phyloP scores from a whole-genome alignment of 2,329 filamentous ascomycete species.

The Cucurbitaria berberidis region DNA sequence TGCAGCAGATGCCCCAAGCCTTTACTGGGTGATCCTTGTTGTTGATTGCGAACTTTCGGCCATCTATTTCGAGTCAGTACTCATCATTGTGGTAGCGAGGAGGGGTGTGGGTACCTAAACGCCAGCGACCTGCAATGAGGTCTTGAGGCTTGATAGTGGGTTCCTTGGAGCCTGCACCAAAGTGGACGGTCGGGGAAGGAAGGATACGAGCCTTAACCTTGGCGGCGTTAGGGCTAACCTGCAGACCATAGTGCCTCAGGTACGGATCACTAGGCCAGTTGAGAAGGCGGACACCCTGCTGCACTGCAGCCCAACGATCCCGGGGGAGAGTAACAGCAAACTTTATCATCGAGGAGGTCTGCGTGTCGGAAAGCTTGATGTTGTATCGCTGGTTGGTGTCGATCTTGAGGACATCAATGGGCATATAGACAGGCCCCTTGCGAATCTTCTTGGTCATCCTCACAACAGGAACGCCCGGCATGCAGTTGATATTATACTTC shows the following conservation, averaged over 20 bases:
- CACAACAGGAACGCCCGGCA: slow-evolving; percentile 60
- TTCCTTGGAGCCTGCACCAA: slow-evolving; percentile 51
- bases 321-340: slow-evolving; percentile 82
- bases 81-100: not conserved
- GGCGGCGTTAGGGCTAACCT: slow-evolving; percentile 69
- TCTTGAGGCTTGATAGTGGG: slow-evolving; percentile 33
- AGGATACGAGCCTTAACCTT: slow-evolving; percentile 72
- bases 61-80: slow-evolving; percentile 47
- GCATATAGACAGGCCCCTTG: slow-evolving; percentile 55
- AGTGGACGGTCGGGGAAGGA: slow-evolving; percentile 72
- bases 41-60: slow-evolving; percentile 72
- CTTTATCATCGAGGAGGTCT: slow-evolving; percentile 90
- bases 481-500: slow-evolving; percentile 59
- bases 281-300: slow-evolving; percentile 69
- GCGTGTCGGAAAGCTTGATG: slow-evolving; percentile 63
- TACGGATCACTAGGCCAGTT: slow-evolving; percentile 73
- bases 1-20: slow-evolving; percentile 77
- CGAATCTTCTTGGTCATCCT: slow-evolving; percentile 62
- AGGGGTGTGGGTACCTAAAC: slow-evolving; percentile 58
- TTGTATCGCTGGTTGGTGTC: slow-evolving; percentile 63
- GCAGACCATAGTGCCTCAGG: slow-evolving; percentile 74
- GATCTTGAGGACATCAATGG: slow-evolving; percentile 63
- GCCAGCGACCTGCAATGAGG: slow-evolving; percentile 78
- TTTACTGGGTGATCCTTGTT: slow-evolving; percentile 66
- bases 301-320: slow-evolving; percentile 71